Conservation (phyloP, 2,329 filamentous ascomycete species). For the Microcyclosporella mali region DNA sequence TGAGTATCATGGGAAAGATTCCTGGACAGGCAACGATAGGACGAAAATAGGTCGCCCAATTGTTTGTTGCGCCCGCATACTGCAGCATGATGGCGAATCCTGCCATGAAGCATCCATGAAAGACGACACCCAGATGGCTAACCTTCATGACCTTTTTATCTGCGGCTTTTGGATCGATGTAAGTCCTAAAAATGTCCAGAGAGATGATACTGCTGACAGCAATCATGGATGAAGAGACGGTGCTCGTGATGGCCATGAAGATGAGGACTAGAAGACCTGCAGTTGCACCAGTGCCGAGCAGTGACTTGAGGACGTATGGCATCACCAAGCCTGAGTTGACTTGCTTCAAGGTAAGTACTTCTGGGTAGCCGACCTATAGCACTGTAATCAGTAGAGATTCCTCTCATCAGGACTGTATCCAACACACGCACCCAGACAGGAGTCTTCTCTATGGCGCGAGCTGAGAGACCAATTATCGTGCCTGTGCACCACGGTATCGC, state of each 20-base stretch:
- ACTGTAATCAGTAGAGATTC: too few relatives aligned
- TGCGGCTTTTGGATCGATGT: conserved; percentile 43
- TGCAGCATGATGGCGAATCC: conserved; percentile 44
- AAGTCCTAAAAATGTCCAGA: conserved; percentile 47
- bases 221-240: conserved; percentile 47
- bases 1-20: conserved; percentile 42
- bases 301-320: conserved; percentile 41
- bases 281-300: conserved; percentile 40
- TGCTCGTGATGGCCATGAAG: conserved; percentile 49
- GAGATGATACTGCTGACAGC: conserved; percentile 48
- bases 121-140: conserved; percentile 44
- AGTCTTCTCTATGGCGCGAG: conserved; percentile 42
- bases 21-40: conserved; percentile 40
- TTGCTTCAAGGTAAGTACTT: conserved; percentile 35
- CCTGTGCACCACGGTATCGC: conserved; percentile 45
- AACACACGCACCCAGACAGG: conserved; percentile 32
- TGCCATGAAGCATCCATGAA: conserved; percentile 45
- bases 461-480: conserved; percentile 43
- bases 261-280: conserved; percentile 43
- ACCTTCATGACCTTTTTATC: conserved; percentile 40
- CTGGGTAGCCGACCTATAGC: conserved; percentile 36
- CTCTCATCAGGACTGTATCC: too few relatives aligned
- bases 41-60: conserved; percentile 40
- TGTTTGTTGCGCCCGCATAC: conserved; percentile 46
- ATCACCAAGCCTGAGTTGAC: conserved; percentile 43